phyloP scores from a whole-genome alignment of 2,329 filamentous ascomycete genomes.

The Pseudogymnoascus sp. region DNA sequence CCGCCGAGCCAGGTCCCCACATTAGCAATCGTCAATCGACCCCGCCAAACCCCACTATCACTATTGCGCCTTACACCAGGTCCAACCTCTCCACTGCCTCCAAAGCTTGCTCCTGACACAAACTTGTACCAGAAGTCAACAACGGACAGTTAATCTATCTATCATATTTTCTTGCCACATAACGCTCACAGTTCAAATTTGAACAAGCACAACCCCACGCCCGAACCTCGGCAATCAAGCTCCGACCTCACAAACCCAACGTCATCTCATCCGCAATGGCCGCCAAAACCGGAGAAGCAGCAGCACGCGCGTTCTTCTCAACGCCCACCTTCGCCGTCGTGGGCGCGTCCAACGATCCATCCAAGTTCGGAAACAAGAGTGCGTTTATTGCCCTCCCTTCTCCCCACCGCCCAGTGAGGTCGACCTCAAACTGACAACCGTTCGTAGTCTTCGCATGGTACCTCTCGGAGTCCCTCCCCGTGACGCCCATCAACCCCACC shows the following conservation, averaged over 20 bases:
- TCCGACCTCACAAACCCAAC: background rate
- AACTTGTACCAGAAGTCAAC: background rate
- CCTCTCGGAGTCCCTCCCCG: slow-evolving; percentile 64
- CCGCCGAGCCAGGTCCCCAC: background rate
- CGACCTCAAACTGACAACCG: slow-evolving; percentile 15
- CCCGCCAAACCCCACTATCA: background rate
- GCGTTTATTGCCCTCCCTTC: slow-evolving; percentile 14
- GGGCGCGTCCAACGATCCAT: slow-evolving; percentile 75
- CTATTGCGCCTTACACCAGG: background rate
- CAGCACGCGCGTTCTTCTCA: slow-evolving; percentile 72
- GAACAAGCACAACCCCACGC: background rate
- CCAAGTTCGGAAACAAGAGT: slow-evolving; percentile 88
- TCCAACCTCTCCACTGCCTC: background rate
- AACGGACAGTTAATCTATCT: background rate
- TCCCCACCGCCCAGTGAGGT: background rate
- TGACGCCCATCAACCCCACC: slow-evolving; percentile 76
- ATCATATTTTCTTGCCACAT: background rate
- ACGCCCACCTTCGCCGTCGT: slow-evolving; percentile 78
- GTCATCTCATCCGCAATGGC: background rate
- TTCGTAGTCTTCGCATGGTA: slow-evolving; percentile 82
- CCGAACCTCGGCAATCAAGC: background rate
- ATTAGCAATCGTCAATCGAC: background rate
- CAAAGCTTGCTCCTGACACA: too few species aligned
- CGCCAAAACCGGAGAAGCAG: slow-evolving; percentile 28
- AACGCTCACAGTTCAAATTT: background rate